These are phyloP conservation scores for Pyricularia pennisetigena DNA, from an alignment of 2,329 filamentous ascomycete species.

Conservation along the genomic window DNA sequence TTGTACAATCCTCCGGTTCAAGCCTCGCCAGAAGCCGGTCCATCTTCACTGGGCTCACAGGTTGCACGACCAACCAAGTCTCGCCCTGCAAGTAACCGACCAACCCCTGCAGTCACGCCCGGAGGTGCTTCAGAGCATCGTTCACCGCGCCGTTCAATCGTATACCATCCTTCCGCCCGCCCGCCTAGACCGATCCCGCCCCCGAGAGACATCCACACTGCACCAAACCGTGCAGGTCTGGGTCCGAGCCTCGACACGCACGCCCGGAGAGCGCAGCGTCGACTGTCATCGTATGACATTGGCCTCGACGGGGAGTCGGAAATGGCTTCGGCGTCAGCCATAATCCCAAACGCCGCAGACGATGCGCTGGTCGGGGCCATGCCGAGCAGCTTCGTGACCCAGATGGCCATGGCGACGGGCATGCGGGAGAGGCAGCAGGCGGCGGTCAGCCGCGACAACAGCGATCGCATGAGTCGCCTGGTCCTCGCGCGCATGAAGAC, in stretches of 20 bases:
- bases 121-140: constrained; percentile 22
- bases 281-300: constrained; percentile 57
- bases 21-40: background rate
- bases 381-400: constrained; percentile 70
- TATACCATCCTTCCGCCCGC: constrained; percentile 36
- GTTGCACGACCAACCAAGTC: constrained; percentile 19
- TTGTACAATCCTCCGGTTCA: constrained; percentile 58
- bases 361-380: constrained; percentile 49
- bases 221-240: constrained; percentile 9
- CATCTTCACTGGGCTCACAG: background rate
- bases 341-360: constrained; percentile 21
- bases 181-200: constrained; percentile 42
- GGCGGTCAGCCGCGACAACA: constrained; percentile 26
- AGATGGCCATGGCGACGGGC: constrained; percentile 65
- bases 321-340: constrained; percentile 32
- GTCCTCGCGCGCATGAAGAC: constrained; percentile 88
- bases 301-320: constrained; percentile 56
- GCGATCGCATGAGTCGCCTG: constrained; percentile 65
- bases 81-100: constrained; percentile 26
- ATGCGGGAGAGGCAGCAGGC: constrained; percentile 29
- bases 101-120: constrained; percentile 27
- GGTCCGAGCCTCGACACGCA: constrained; percentile 29
- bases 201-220: constrained; percentile 30
- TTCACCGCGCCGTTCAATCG: constrained; percentile 34
- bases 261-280: constrained; percentile 26